Conservation (phyloP, 2,329 filamentous ascomycete genomes). For the Monilinia aucupariae region DNA sequence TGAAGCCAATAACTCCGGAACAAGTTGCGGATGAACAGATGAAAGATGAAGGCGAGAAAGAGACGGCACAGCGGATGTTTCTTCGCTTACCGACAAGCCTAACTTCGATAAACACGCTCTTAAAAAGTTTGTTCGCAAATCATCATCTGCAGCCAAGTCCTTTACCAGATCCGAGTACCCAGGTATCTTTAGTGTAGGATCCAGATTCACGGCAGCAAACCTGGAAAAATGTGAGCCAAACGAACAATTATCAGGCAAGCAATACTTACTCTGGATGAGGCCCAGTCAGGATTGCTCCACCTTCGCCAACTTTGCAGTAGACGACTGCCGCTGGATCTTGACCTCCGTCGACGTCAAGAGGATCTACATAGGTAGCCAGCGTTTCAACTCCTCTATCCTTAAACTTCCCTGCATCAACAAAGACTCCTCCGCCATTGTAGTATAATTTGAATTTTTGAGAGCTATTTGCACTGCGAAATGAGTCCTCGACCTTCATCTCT, state of each 20-base stretch:
- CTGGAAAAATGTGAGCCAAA: conserved; percentile 42
- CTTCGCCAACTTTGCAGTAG: conserved; percentile 76
- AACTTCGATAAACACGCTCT: conserved; percentile 75
- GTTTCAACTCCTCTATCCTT: conserved; percentile 66
- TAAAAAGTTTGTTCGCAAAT: conserved; percentile 65
- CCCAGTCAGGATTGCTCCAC: conserved; percentile 72
- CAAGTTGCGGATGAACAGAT: conserved; percentile 56
- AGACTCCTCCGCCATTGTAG: conserved; percentile 92
- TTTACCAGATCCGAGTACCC: conserved; percentile 67
- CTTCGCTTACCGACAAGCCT: conserved; percentile 69
- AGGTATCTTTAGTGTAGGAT: conserved; percentile 58
- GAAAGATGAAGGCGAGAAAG: conserved; percentile 81
- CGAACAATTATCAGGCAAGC: neutral
- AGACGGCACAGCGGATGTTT: conserved; percentile 65
- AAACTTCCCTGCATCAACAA: conserved; percentile 68
- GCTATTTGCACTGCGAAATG: conserved; percentile 48
- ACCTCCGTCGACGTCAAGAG: conserved; percentile 71
- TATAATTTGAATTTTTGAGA: conserved; percentile 68
- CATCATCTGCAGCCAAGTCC: conserved; percentile 62
- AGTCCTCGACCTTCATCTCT: conserved; percentile 56
- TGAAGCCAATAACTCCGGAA: conserved; percentile 61
- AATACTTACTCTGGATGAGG: conserved; percentile 80
- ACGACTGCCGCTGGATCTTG: conserved; percentile 76
- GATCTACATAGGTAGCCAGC: conserved; percentile 71
- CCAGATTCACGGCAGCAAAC: conserved; percentile 75